Base-by-base conservation (phyloP, 495 filamentous ascomycete genomes). In the Parachaetomium inaequale region DNA sequence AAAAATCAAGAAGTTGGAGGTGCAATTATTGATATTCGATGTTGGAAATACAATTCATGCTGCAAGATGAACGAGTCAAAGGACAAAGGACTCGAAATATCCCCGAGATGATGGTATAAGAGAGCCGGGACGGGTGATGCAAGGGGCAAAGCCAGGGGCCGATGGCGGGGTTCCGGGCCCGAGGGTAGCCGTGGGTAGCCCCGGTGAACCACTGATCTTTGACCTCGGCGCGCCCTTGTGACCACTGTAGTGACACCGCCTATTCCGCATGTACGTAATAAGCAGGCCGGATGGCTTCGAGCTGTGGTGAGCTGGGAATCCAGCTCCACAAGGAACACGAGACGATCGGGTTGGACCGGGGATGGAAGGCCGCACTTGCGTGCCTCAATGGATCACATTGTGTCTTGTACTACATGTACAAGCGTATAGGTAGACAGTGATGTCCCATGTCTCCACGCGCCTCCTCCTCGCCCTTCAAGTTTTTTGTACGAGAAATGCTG, bases 101-200 rank as follows among this genome's bases (percentile, higher is more conserved):
- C 43, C 43, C 31, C 21, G 19, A 36, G 40, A 15, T 49, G 45
- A 32, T 49, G 12, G 26, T 34, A 29, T 31, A 49, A 51, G 19
- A 3, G 3, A 25, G 29, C 12, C 23, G 8, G 12, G 3, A n/a
- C 19, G 42, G 19, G 29, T 7, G 21, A 0, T 43, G 17, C 32
- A 52, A 17, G 28, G 54, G 34, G n/a, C n/a, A 7, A 23, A 34
- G 36, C 25, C 17, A 63, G 47, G 46, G 54, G 36, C 54, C 29
- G 10, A 45, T 36, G 49, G 36, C 55, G 50, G 56, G 56, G 32
- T 42, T 21, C 31, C 42, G 40, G 19, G 29, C 49, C 62, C 57
- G 57, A 60, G 45, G 50, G 50, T 64, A 64, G 52, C 62, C 62
- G 62, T 50, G 17, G 17, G 40, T 55, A 59, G 15, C 62, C 42